Evolutionary conservation across 225 moss, liverwort and hornwort species (phyloP).

Genomic region (Marchantia polymorpha): DNA sequence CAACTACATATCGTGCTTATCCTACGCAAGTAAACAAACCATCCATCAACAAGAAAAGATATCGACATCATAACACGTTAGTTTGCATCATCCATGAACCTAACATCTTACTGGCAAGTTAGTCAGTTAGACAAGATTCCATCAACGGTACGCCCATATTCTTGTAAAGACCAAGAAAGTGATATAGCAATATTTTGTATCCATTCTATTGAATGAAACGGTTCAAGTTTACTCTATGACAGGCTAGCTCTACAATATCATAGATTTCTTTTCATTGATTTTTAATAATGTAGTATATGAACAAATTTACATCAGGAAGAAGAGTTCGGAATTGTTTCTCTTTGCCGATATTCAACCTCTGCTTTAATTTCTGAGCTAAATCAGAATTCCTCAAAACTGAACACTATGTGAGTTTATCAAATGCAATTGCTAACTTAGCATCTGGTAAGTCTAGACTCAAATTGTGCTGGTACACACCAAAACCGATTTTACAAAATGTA

Average conservation of each 20-base stretch:
- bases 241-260: too few relatives aligned
- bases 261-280: constrained; percentile 35
- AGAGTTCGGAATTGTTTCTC: constrained; percentile 37
- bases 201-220: too few relatives aligned
- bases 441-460: constrained; percentile 38
- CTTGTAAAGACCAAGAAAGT: too few relatives aligned
- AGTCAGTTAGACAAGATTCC: too few relatives aligned
- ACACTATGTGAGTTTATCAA: constrained; percentile 18
- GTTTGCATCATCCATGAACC: background rate
- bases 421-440: constrained; percentile 34
- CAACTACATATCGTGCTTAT: constrained; percentile 44
- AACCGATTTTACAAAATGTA: constrained; percentile 46
- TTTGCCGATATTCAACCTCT: constrained; percentile 23
- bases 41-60: background rate
- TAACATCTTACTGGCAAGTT: too few relatives aligned
- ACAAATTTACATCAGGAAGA: constrained; percentile 33
- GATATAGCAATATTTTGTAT: too few relatives aligned
- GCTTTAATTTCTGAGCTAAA: constrained; percentile 32
- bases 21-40: constrained; percentile 11
- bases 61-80: background rate
- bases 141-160: too few relatives aligned
- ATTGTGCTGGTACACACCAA: constrained; percentile 39
- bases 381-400: background rate
- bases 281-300: constrained; percentile 42
- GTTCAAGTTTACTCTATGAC: too few relatives aligned